A percentile compares a stretch with the other conserved stretches of the same genome.
phyloP scores from a whole-genome alignment of 1,284 basidiomycete genomes.

The Cutaneotrichosporon sp. region DNA sequence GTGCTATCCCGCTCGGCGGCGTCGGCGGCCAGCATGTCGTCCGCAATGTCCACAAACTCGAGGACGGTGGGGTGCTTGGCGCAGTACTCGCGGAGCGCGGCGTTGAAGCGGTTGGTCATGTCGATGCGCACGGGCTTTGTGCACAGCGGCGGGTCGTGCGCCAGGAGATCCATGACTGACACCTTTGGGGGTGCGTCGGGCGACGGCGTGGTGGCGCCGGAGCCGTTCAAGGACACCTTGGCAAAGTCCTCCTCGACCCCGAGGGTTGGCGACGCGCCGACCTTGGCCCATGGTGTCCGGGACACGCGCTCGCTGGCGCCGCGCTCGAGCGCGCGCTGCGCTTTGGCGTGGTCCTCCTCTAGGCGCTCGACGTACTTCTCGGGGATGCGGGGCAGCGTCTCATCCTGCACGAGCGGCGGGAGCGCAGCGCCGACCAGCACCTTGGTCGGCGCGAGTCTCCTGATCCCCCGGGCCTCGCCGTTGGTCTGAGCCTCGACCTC shows the following conservation, averaged over 20 bases:
- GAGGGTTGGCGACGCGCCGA: neutral
- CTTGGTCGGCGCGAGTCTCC: constrained; percentile 18
- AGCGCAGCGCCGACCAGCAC: constrained; percentile 43
- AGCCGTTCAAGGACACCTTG: constrained; percentile 2
- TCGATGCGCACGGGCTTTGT: constrained; percentile 40
- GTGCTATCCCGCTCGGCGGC: constrained; percentile 18
- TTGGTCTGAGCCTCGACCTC: constrained; percentile 10
- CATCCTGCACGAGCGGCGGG: constrained; percentile 47
- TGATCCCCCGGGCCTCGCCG: neutral
- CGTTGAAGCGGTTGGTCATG: constrained; percentile 46
- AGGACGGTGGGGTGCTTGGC: constrained; percentile 32
- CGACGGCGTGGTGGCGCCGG: neutral
- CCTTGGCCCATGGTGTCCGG: constrained; percentile 26
- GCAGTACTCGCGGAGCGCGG: constrained; percentile 35
- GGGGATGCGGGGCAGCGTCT: constrained; percentile 40
- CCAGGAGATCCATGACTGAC: constrained; percentile 33
- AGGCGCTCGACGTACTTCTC: constrained; percentile 47
- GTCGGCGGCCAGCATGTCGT: constrained; percentile 30
- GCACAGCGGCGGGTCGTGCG: constrained; percentile 40
- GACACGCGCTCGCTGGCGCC: constrained; percentile 22
- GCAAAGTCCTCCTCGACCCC: constrained; percentile 12
- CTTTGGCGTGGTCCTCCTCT: constrained; percentile 25
- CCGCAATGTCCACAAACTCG: constrained; percentile 41
- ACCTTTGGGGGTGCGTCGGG: constrained; percentile 25
- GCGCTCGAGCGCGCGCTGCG: constrained; percentile 23